Evolutionary conservation across 1,284 basidiomycete genomes (phyloP), one percentile per base, ranked within the genome.

Genomic region (Malassezia sympodialis): DNA sequence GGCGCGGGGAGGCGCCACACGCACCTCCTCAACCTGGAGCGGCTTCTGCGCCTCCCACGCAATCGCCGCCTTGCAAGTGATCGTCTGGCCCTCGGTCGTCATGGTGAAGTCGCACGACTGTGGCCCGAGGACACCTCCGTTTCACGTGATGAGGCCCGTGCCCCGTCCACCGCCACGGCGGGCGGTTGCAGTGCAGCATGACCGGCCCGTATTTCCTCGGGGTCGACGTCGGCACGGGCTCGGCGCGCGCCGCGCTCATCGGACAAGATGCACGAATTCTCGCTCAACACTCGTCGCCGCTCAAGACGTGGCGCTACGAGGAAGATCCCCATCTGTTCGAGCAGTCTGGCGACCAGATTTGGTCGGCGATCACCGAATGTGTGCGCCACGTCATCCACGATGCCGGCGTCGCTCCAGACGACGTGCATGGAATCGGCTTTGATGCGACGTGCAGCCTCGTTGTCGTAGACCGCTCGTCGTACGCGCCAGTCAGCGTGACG

Each of bases 371-470:
- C 62, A 80, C 82, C 37, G 78, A 77, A 48, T 84, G 84, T 27
- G 84, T 88, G 62, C 82, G 81, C 63, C 80, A 81, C 10, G 84
- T 88, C 50, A 77, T 98, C 28, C 61, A 78, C 11, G 77, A 80
- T 30, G 82, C 86, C 3, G 80, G 82, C 6, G 77, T 90, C 30
- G 67, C 80, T 23, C 81, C 85, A 12, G 75, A 78, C 3, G 76
- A 79, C 4, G 84, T 98, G 62, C 89, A 87, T 69, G 93, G 93
- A 1, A 74, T 98, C 53, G 90, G 91, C 10, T 96, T 96, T 74
- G 93, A 96, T 76, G 93, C 91, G 48, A 98, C 93, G 0, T 98
- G 94, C 77, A 93, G 89, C 0, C 80, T 98, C 32, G 90, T 91
- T 0, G 91, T 96, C 23, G 80, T 85, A 1, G 84, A 90, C 70